Evolutionary conservation across 805 yeast species (phyloP).

Genomic region (Yamadazyma laniorum): DNA sequence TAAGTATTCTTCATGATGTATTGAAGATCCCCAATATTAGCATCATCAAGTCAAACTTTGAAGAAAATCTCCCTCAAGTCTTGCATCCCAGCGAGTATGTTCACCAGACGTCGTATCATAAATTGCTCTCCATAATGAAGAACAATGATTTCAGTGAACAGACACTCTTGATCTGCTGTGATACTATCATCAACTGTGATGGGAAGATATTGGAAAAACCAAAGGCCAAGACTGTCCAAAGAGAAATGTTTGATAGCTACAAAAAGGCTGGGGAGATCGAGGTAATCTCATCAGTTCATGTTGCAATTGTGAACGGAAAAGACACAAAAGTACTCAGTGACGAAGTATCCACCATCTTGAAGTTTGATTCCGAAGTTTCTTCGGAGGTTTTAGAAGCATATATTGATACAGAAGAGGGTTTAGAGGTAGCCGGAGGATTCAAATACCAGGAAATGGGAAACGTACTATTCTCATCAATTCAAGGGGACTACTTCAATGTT

Average conservation of each 20-base stretch:
- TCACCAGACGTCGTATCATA: conserved; percentile 61
- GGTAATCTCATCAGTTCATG: conserved; percentile 36
- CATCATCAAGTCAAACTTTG: conserved; percentile 65
- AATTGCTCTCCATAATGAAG: conserved; percentile 58
- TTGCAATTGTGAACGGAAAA: conserved; percentile 18
- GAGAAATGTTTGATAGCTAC: conserved; percentile 28
- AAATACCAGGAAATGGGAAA: conserved; percentile 76
- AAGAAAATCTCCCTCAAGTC: conserved; percentile 68
- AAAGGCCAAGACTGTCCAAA: conserved; percentile 24
- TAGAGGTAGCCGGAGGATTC: conserved; percentile 89
- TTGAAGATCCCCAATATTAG: conserved; percentile 48
- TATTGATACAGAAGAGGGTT: conserved; percentile 70
- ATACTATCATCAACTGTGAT: conserved; percentile 66
- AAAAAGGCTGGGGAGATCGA: conserved; percentile 17
- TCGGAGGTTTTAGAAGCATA: conserved; percentile 61
- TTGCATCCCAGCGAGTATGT: conserved; percentile 59
- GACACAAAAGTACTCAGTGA: neutral
- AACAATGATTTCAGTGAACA: conserved; percentile 8
- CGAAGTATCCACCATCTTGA: conserved; percentile 42
- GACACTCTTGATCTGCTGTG: conserved; percentile 55
- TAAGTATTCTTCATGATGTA: conserved; percentile 59
- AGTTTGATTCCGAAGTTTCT: conserved; percentile 43
- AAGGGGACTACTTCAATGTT: conserved; percentile 83
- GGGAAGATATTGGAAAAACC: conserved; percentile 81
- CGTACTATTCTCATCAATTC: conserved; percentile 55